phyloP scores from a whole-genome alignment of 2,329 filamentous ascomycete genomes.

The Ceratocystis variospora region DNA sequence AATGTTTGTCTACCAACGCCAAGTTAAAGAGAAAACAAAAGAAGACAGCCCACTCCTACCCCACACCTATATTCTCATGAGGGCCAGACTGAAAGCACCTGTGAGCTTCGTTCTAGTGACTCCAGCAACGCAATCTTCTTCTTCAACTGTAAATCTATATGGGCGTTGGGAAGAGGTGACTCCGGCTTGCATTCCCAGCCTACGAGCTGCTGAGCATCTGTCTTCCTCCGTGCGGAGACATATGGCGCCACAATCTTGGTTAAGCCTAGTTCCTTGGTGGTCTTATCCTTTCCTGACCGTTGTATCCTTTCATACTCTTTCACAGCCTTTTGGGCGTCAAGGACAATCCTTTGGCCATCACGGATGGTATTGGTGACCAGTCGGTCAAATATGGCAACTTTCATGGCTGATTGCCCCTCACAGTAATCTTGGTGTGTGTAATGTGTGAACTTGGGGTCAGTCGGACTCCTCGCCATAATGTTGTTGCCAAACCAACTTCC shows the following conservation, averaged over 20 bases:
- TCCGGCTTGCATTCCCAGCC: slow-evolving; percentile 9
- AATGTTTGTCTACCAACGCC: neutral
- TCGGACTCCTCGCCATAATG: neutral
- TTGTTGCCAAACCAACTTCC: slow-evolving; percentile 15
- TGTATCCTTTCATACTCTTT: neutral
- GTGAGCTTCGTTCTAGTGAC: slow-evolving; percentile 9
- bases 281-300: neutral
- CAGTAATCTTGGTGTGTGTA: slow-evolving; percentile 17
- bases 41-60: neutral
- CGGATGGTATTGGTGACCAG: slow-evolving; percentile 1
- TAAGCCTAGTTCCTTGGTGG: neutral
- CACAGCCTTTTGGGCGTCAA: neutral
- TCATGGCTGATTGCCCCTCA: slow-evolving; percentile 9
- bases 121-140: slow-evolving; percentile 17
- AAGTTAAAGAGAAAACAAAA: neutral
- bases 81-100: neutral
- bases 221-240: slow-evolving; percentile 3
- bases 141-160: slow-evolving; percentile 7
- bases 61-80: neutral
- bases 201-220: neutral
- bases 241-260: slow-evolving; percentile 10
- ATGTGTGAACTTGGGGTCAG: neutral
- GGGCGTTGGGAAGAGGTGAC: neutral
- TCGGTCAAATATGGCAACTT: neutral
- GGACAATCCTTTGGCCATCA: slow-evolving; percentile 5